A percentile compares a stretch with the other conserved stretches of the same genome.
phyloP scores from a whole-genome alignment of 352 stramenopile species.

The Globisporangium apiculatum region DNA sequence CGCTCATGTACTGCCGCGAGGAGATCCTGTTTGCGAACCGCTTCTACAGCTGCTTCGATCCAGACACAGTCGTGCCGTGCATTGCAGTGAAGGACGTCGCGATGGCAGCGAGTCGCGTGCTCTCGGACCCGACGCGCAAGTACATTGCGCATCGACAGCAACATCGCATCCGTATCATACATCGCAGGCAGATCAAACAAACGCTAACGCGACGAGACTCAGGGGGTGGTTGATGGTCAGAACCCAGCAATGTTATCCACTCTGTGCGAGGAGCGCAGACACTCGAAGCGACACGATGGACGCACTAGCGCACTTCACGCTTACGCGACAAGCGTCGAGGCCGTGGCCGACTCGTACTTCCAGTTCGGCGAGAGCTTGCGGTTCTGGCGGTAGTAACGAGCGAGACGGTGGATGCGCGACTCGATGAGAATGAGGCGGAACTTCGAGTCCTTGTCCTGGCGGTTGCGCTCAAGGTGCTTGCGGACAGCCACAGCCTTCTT shows the following conservation, averaged over 20 bases:
- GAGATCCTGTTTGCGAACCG: no score
- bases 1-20: no score
- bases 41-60: no score
- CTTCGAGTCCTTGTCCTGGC: constrained; percentile 99
- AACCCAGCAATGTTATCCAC: constrained; percentile 4
- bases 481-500: constrained; percentile 99
- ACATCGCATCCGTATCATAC: no score
- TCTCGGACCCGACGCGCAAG: no score
- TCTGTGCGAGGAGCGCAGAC: constrained; percentile 4
- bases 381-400: constrained; percentile 99
- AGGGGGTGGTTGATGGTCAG: not conserved
- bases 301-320: constrained; percentile 7
- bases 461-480: constrained; percentile 99
- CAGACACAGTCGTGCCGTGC: no score
- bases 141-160: no score
- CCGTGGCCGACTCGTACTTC: constrained; percentile 99
- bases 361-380: constrained; percentile 98
- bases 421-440: constrained; percentile 99
- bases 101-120: no score
- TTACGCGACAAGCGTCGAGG: constrained; percentile 99
- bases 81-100: no score
- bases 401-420: constrained; percentile 97
- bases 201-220: not conserved
- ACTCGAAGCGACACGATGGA: no score
- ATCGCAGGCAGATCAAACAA: not conserved